These are phyloP conservation scores for Aspergillus conjunctus DNA, from an alignment of 495 filamentous ascomycete genomes.

Conservation along the genomic window DNA sequence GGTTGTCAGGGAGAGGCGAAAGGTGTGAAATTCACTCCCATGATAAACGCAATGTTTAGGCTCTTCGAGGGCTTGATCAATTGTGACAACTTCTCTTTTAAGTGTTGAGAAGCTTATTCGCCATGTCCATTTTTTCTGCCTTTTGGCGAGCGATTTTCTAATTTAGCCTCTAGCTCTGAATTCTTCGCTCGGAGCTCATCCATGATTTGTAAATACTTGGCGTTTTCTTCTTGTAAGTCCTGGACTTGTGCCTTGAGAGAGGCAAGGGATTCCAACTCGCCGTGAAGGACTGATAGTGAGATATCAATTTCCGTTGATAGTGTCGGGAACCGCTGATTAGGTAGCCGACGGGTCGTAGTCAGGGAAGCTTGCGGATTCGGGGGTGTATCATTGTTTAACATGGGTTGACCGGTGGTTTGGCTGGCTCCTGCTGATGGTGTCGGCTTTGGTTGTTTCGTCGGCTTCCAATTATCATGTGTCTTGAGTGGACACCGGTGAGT, in stretches of 20 bases:
- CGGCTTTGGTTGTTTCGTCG: too few relatives aligned
- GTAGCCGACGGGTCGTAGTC: neutral
- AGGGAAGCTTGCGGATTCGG: neutral
- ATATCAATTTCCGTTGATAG: slow-evolving; percentile 24
- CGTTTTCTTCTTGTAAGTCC: slow-evolving; percentile 18
- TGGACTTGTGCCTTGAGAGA: slow-evolving; percentile 18
- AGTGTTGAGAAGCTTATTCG: neutral
- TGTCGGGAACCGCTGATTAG: slow-evolving; percentile 17
- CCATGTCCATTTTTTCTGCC: neutral
- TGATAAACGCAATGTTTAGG: neutral
- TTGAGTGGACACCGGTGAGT: too few relatives aligned
- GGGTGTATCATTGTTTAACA: neutral
- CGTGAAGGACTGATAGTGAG: slow-evolving; percentile 22
- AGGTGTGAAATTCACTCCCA: neutral
- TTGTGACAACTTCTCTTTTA: slow-evolving; percentile 9
- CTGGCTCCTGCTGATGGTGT: too few relatives aligned
- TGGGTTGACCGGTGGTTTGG: too few relatives aligned
- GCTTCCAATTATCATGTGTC: too few relatives aligned
- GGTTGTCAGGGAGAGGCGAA: too few relatives aligned
- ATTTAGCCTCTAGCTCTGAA: neutral
- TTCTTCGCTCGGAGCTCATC: slow-evolving; percentile 8
- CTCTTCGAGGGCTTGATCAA: neutral
- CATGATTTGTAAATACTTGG: slow-evolving; percentile 18
- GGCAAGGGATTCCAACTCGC: slow-evolving; percentile 24
- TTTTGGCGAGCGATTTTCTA: neutral